Percentiles rank a stretch among this genome's conserved stretches.
Evolutionary conservation across 345 rosid genomes (phyloP).

Genomic region (Eutrema japonicum): DNA sequence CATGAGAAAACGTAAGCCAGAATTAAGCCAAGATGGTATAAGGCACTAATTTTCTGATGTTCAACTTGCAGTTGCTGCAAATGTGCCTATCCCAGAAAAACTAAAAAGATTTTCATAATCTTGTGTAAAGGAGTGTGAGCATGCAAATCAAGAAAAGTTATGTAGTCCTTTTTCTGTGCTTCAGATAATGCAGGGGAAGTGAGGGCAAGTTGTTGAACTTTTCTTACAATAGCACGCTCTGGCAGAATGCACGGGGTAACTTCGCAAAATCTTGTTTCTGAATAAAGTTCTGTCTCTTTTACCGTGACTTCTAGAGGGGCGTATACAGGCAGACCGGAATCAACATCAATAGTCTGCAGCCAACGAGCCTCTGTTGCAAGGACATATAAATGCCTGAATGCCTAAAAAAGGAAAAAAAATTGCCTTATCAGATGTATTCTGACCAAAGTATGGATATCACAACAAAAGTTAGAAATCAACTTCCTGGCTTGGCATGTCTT

Average conservation of each 20-base stretch:
- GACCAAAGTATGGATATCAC: conserved; percentile 26
- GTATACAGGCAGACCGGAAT: conserved; percentile 91
- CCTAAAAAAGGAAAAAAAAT: conserved; percentile 54
- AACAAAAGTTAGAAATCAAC: conserved; percentile 31
- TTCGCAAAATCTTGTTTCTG: conserved; percentile 87
- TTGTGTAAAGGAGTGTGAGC: conserved; percentile 17
- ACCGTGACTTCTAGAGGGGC: conserved; percentile 88
- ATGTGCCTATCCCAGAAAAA: conserved; percentile 20
- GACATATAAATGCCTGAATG: conserved; percentile 95
- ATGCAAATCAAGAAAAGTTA: conserved; percentile 5
- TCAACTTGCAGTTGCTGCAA: conserved; percentile 14
- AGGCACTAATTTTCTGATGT: conserved; percentile 4
- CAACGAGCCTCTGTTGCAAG: conserved; percentile 97
- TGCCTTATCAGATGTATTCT: conserved; percentile 24
- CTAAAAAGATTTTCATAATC: not conserved
- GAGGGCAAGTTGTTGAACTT: conserved; percentile 20
- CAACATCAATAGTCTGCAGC: conserved; percentile 97
- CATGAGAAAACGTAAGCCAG: conserved; percentile 23
- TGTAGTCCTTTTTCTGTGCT: not conserved
- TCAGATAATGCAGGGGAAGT: conserved; percentile 21
- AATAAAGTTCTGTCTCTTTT: conserved; percentile 78
- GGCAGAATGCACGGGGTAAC: conserved; percentile 95
- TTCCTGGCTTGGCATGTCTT: conserved; percentile 28
- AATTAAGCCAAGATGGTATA: conserved; percentile 14
- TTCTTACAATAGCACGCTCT: conserved; percentile 90